Conservation (phyloP, 768 basidiomycete species). For the Zangia roseola region DNA sequence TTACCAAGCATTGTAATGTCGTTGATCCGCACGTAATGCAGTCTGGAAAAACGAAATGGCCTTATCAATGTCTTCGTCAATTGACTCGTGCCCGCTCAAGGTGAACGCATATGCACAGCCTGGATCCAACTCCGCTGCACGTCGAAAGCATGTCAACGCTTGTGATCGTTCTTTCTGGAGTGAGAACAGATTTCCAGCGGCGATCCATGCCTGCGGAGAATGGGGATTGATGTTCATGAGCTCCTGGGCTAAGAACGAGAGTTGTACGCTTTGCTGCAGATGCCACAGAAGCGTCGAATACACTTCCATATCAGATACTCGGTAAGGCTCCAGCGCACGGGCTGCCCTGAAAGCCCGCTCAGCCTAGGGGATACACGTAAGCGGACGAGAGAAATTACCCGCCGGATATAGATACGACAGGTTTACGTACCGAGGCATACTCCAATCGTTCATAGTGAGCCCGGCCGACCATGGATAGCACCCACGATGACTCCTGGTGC, state of each 20-base stretch:
- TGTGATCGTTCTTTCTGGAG: conserved; percentile 91
- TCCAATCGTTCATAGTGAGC: conserved; percentile 90
- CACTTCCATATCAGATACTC: conserved; percentile 90
- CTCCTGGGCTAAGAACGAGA: conserved; percentile 93
- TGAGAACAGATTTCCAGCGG: conserved; percentile 94
- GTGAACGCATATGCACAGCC: conserved; percentile 95
- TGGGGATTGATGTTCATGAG: conserved; percentile 81
- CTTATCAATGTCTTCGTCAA: conserved; percentile 93
- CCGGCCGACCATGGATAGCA: conserved; percentile 79
- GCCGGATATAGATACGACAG: conserved; percentile 6
- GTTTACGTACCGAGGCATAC: conserved; percentile 74
- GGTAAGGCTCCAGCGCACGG: conserved; percentile 84
- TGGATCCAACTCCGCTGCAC: conserved; percentile 87
- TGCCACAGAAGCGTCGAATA: conserved; percentile 98
- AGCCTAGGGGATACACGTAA: conserved; percentile 54
- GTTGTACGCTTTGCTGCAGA: conserved; percentile 74
- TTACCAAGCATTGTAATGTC: conserved; percentile 98
- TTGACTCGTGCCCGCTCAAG: conserved; percentile 93
- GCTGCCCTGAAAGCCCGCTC: conserved; percentile 85
- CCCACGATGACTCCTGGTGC: conserved; percentile 75
- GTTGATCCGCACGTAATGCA: conserved; percentile 85
- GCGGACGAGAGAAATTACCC: conserved; percentile 16
- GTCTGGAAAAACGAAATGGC: conserved; percentile 90
- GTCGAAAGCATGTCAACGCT: conserved; percentile 90
- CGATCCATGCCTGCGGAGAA: conserved; percentile 91